Base-by-base conservation (phyloP, 495 filamentous ascomycete genomes). In the Aspergillus wentii region DNA sequence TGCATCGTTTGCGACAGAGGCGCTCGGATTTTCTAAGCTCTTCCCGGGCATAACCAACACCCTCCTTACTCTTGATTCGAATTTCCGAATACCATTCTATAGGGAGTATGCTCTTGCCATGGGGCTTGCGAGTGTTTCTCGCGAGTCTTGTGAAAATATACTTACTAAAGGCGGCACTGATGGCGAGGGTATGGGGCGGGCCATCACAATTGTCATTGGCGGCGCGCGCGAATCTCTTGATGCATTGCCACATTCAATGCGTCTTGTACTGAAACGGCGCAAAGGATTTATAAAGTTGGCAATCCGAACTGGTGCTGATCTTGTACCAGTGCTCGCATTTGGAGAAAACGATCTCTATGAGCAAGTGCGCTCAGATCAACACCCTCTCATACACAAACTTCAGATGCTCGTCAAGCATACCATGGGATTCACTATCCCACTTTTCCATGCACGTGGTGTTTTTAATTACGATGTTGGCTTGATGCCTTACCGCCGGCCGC, bases 391-490 rank as follows among this genome's bases (percentile, higher is more conserved):
- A 40, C 80, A 88, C 57, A 78, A 75, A 54, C 44, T 83, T 13
- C 92, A 98, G 61, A 76, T 92, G 67, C 61, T 82, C 9, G 67
- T 92, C 19, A 91, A 97, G 66, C 80, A 79, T 40, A 65, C 82
- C 1, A 69, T 92, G 59, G 92, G 92, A n/a, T 98, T 95, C 51
- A 97, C 92, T 0, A 71, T 97, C 3, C 92, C 92, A 3, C 63
- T 95, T 19, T 80, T 96, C 40, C 90, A 95, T 62, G 90, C 89
- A 2, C 59, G 88, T 11, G 92, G 92, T 1, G 82, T 97, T 7
- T 96, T 97, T 61, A 98, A 98, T 53, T 97, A 98, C 46, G 92
- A 98, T 57, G 86, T 95, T 1, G 92, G 92, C 1, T 54, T 97
- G 36, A 85, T 97, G 86, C 92, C 92, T 5, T 97, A 97, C 61